phyloP scores from a whole-genome alignment of 345 rosid species.

The Arabidopsis suecica region DNA sequence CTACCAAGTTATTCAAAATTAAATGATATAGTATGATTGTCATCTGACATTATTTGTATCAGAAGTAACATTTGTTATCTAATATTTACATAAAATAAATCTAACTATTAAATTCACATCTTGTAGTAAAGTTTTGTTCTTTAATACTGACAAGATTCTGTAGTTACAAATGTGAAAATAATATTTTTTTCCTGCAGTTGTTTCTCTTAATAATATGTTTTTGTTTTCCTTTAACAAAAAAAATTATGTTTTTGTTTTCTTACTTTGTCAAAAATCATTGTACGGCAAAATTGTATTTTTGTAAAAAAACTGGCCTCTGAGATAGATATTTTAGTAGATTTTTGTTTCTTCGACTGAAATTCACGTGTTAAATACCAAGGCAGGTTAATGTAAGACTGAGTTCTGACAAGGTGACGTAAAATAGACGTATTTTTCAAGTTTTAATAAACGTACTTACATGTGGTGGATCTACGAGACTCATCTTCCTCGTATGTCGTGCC shows the following conservation, averaged over 20 bases:
- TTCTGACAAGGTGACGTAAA: slow-evolving; percentile 31
- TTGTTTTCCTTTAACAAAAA: not conserved
- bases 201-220: not conserved
- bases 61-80: not conserved
- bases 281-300: not conserved
- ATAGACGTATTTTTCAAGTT: not conserved
- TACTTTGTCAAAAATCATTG: not conserved
- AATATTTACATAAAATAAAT: not conserved
- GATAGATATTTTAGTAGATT: not conserved
- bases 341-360: not conserved
- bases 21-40: too few relatives aligned
- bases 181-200: too few relatives aligned
- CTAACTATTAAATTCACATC: not conserved
- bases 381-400: slow-evolving; percentile 1
- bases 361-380: slow-evolving; percentile 7
- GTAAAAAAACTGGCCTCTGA: not conserved
- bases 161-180: not conserved
- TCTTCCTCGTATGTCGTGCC: slow-evolving; percentile 31
- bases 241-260: not conserved
- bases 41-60: not conserved
- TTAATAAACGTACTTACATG: not conserved
- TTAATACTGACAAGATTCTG: not conserved
- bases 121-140: not conserved
- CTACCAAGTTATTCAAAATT: too few relatives aligned
- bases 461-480: not conserved